Percentiles rank a stretch among this genome's conserved stretches.
Evolutionary conservation across 2,329 filamentous ascomycete species (phyloP).

Genomic region (Periglandula ipomoeae): DNA sequence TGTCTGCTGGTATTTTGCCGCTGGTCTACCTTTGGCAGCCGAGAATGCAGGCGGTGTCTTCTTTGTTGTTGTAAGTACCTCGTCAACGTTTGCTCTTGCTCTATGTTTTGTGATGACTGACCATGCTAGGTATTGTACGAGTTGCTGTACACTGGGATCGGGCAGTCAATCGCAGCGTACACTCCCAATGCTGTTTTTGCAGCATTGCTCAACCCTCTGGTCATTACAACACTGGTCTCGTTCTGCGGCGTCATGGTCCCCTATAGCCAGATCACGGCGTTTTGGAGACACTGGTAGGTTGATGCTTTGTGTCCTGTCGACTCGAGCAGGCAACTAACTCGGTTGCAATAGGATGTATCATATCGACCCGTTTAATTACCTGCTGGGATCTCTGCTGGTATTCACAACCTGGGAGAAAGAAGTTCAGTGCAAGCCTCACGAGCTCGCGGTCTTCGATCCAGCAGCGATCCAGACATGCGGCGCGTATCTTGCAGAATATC

Average conservation of each 20-base stretch:
- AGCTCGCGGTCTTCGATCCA: constrained; percentile 45
- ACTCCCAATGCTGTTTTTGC: constrained; percentile 53
- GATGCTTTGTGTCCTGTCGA: too few species aligned
- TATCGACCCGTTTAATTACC: constrained; percentile 52
- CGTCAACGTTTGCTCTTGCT: too few species aligned
- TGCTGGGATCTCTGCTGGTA: constrained; percentile 46
- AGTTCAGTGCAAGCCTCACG: constrained; percentile 35
- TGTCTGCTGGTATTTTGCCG: constrained; percentile 49
- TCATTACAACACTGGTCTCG: constrained; percentile 50
- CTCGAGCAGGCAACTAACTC: too few species aligned
- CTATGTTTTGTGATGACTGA: too few species aligned
- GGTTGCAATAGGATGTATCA: too few species aligned
- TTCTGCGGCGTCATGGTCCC: constrained; percentile 73
- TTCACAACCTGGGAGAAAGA: constrained; percentile 39
- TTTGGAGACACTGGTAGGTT: constrained; percentile 64
- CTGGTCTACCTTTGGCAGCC: constrained; percentile 36
- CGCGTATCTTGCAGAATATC: constrained; percentile 46
- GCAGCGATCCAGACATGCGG: constrained; percentile 46
- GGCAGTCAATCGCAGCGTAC: constrained; percentile 55
- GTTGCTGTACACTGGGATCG: constrained; percentile 51
- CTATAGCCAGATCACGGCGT: constrained; percentile 49
- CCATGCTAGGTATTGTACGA: too few species aligned
- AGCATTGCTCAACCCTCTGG: constrained; percentile 44
- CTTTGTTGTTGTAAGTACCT: too few species aligned
- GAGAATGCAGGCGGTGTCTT: constrained; percentile 41